Conservation (phyloP, 2,329 filamentous ascomycete species). For the Blastomyces percursus region DNA sequence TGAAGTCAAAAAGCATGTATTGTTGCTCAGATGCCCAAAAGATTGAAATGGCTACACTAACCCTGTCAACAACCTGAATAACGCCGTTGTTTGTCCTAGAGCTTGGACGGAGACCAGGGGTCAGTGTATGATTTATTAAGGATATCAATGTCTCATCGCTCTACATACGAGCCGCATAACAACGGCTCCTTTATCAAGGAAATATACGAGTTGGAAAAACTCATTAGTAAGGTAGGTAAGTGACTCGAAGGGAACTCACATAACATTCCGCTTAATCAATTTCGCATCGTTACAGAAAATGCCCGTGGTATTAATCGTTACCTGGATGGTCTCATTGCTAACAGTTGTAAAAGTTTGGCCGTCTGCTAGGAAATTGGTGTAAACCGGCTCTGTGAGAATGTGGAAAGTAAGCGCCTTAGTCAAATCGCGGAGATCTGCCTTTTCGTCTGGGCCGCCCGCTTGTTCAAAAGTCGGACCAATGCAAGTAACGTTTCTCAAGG, state of each 20-base stretch:
- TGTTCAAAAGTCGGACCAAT: conserved; percentile 6
- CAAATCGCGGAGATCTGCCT: neutral
- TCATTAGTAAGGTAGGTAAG: neutral
- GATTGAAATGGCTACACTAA: neutral
- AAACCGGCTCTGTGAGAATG: conserved; percentile 9
- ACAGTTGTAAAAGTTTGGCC: conserved; percentile 9
- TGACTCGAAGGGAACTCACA: neutral
- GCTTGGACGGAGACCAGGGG: neutral
- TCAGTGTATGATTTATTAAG: neutral
- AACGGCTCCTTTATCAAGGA: neutral
- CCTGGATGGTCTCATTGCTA: conserved; percentile 7
- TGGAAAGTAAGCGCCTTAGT: conserved; percentile 9
- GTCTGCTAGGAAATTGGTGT: conserved; percentile 8
- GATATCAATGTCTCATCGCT: neutral
- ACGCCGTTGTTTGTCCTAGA: conserved; percentile 1
- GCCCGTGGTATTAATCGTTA: conserved; percentile 8
- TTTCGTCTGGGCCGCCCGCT: conserved; percentile 7
- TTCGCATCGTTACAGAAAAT: conserved; percentile 10
- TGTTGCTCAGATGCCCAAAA: neutral
- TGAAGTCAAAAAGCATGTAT: neutral
- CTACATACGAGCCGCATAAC: too few species aligned
- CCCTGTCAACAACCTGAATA: neutral
- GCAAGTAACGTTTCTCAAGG: conserved; percentile 9
- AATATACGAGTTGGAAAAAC: neutral
- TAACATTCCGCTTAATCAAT: conserved; percentile 7